phyloP scores from a whole-genome alignment of 2,329 filamentous ascomycete species.

The Cytospora schulzeri region DNA sequence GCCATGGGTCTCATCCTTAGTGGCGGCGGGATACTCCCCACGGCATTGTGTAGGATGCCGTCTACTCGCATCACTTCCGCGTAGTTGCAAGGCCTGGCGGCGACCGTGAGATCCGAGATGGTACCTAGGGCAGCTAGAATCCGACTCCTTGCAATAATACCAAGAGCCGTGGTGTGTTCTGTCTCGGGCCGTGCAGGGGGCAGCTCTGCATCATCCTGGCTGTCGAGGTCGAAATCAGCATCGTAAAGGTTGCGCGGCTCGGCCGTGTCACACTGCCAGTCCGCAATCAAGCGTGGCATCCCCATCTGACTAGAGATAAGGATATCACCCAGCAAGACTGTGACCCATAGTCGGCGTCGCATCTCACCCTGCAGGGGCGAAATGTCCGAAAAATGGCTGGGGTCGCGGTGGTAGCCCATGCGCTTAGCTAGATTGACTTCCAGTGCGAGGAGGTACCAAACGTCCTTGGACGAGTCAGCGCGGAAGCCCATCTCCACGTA shows the following conservation, averaged over 20 bases:
- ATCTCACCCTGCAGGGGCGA: slow-evolving; percentile 12
- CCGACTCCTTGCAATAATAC: slow-evolving; percentile 8
- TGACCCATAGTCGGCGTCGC: slow-evolving; percentile 18
- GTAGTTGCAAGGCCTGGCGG: slow-evolving; percentile 27
- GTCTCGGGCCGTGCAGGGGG: slow-evolving; percentile 11
- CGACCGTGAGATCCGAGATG: slow-evolving; percentile 23
- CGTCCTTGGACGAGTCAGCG: slow-evolving; percentile 35
- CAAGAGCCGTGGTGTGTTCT: slow-evolving; percentile 7
- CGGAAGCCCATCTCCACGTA: slow-evolving; percentile 37
- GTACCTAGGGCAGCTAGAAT: slow-evolving; percentile 25
- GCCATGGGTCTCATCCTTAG: slow-evolving; percentile 29
- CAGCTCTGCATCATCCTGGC: not conserved
- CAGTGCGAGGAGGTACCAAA: slow-evolving; percentile 6
- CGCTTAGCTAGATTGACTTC: slow-evolving; percentile 11
- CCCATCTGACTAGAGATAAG: slow-evolving; percentile 20
- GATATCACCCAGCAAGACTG: slow-evolving; percentile 7
- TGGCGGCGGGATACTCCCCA: slow-evolving; percentile 31
- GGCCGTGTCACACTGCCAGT: slow-evolving; percentile 16
- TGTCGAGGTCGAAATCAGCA: not conserved
- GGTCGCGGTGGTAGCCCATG: slow-evolving; percentile 23
- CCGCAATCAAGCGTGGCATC: slow-evolving; percentile 6
- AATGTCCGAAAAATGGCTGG: slow-evolving; percentile 13
- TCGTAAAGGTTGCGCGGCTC: slow-evolving; percentile 17
- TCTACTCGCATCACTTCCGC: slow-evolving; percentile 32
- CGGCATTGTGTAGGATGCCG: slow-evolving; percentile 31